Percentiles rank a stretch among this genome's conserved stretches.
phyloP scores from a whole-genome alignment of 2,329 filamentous ascomycete genomes.

The Penicillium sp. region DNA sequence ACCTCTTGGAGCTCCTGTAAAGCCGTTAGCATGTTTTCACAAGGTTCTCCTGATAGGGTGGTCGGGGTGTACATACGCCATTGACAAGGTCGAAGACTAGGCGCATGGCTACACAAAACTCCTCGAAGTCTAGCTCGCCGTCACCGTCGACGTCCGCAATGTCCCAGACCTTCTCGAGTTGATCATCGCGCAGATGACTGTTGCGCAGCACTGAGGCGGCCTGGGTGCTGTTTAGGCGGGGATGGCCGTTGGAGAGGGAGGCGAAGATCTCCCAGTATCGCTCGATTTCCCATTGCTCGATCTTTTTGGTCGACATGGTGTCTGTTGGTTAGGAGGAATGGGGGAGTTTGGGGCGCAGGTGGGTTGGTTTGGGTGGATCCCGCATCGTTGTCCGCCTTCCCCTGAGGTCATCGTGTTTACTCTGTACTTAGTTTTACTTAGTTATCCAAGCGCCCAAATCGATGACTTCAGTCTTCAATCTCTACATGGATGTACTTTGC shows the following conservation, averaged over 20 bases:
- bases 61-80: constrained; percentile 61
- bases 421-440: not conserved
- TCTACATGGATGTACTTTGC: too few relatives aligned
- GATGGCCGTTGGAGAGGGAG: constrained; percentile 63
- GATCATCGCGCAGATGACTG: constrained; percentile 70
- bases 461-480: not conserved
- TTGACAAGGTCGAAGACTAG: constrained; percentile 97
- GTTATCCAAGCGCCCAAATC: too few relatives aligned
- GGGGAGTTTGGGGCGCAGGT: constrained; percentile 1
- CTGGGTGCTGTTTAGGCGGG: constrained; percentile 67
- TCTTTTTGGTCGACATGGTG: constrained; percentile 50
- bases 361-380: constrained; percentile 4
- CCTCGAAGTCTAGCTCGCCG: constrained; percentile 96
- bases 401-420: constrained; percentile 23
- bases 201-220: constrained; percentile 73
- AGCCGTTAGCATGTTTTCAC: constrained; percentile 6
- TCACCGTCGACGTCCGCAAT: constrained; percentile 96
- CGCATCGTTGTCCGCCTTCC: constrained; percentile 27
- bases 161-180: constrained; percentile 98
- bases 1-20: constrained; percentile 82
- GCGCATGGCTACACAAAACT: constrained; percentile 98
- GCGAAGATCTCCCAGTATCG: constrained; percentile 80
- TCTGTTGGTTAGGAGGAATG: constrained; percentile 10
- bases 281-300: constrained; percentile 73
- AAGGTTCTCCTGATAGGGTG: not conserved